Conservation (phyloP, 2,329 filamentous ascomycete genomes). For the Graphilbum ipis-grandicollis region DNA sequence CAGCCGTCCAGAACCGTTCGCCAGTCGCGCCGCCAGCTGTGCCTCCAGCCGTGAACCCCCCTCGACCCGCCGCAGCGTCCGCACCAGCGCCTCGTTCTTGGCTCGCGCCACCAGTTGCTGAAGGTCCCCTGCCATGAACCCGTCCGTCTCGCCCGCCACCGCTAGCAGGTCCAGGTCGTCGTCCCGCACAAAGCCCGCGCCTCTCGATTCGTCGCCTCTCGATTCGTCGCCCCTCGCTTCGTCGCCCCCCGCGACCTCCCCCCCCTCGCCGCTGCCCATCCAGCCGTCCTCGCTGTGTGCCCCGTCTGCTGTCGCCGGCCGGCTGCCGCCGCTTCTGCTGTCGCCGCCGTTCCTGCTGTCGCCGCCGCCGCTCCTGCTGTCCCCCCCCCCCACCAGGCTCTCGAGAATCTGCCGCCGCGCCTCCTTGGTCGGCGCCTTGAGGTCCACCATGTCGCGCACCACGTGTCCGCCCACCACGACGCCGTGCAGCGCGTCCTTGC, state of each 20-base stretch:
- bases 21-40: too few relatives aligned
- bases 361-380: too few relatives aligned
- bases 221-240: constrained; percentile 25
- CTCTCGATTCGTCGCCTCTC: constrained; percentile 6
- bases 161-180: constrained; percentile 76
- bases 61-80: too few relatives aligned
- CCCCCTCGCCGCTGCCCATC: constrained; percentile 50
- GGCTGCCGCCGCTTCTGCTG: constrained; percentile 24
- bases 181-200: constrained; percentile 55
- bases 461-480: constrained; percentile 83
- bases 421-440: constrained; percentile 89
- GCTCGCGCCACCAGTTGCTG: constrained; percentile 72
- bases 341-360: too few relatives aligned
- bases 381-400: constrained; percentile 43
- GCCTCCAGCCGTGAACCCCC: too few relatives aligned
- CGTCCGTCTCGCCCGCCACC: constrained; percentile 83
- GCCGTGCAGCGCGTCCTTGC: constrained; percentile 83
- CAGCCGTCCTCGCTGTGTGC: constrained; percentile 30
- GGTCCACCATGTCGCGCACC: constrained; percentile 72
- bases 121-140: constrained; percentile 94
- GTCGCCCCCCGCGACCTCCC: constrained; percentile 38
- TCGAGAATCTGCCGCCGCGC: constrained; percentile 70
- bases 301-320: constrained; percentile 39
- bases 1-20: constrained; percentile 34
- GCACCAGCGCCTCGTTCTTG: constrained; percentile 81